Evolutionary conservation across 2,329 filamentous ascomycete species (phyloP).

Genomic region (Epichloe typhina): DNA sequence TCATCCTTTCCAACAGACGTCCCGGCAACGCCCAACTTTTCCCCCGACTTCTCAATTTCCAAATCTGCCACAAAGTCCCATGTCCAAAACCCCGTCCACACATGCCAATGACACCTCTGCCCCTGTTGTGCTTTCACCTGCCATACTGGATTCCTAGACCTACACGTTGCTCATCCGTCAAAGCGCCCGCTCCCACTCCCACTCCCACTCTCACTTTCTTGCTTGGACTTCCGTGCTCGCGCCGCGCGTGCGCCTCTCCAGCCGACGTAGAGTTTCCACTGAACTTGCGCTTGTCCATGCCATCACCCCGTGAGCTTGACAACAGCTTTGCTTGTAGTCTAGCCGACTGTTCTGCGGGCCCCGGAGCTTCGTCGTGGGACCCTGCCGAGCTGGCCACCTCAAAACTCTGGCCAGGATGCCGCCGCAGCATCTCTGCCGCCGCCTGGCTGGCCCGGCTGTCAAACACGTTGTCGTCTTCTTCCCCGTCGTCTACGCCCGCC

Average conservation of each 20-base stretch:
- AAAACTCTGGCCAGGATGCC: constrained; percentile 39
- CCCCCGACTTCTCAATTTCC: too few relatives aligned
- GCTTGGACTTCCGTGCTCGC: constrained; percentile 30
- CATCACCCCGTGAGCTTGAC: constrained; percentile 29
- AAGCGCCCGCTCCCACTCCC: constrained; percentile 24
- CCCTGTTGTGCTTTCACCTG: constrained; percentile 7
- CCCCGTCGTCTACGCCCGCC: constrained; percentile 15
- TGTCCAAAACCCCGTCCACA: too few relatives aligned
- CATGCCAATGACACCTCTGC: too few relatives aligned
- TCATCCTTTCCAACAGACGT: too few relatives aligned
- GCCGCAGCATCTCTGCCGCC: constrained; percentile 61
- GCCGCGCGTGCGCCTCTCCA: constrained; percentile 19
- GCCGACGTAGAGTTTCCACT: constrained; percentile 20
- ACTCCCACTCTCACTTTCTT: constrained; percentile 36
- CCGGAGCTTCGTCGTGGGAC: constrained; percentile 31
- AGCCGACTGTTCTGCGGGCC: constrained; percentile 28
- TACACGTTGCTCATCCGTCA: constrained; percentile 26
- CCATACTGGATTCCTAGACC: constrained; percentile 41
- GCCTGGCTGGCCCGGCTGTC: constrained; percentile 69
- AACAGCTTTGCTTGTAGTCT: constrained; percentile 40
- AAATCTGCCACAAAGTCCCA: too few relatives aligned
- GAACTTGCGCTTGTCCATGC: constrained; percentile 39
- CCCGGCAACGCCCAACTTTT: too few relatives aligned
- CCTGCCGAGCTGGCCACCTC: constrained; percentile 32
- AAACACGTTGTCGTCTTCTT: constrained; percentile 45